phyloP scores from a whole-genome alignment of 164 flowering plant species.

The Echeveria elegans region DNA sequence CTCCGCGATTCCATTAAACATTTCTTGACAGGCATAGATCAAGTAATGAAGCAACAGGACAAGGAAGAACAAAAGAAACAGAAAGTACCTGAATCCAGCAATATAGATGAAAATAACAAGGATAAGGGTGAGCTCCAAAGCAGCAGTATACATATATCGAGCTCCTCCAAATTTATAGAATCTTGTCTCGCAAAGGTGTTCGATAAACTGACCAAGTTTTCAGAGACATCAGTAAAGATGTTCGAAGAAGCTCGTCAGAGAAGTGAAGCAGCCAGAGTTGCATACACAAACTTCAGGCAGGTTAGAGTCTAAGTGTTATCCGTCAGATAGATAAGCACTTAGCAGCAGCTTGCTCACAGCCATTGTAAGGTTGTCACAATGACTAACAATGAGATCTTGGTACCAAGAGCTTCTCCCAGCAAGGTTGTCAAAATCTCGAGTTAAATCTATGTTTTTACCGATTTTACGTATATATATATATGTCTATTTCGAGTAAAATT shows the following conservation, averaged over 20 bases:
- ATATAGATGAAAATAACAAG: conserved; percentile 32
- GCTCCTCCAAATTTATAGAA: conserved; percentile 15
- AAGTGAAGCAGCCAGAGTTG: conserved; percentile 50
- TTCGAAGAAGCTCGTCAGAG: conserved; percentile 66
- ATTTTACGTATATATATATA: no score
- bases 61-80: conserved; percentile 28
- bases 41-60: conserved; percentile 24
- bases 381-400: no score
- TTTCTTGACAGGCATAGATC: conserved; percentile 40
- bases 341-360: not conserved
- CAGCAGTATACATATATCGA: not conserved
- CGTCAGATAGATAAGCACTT: not conserved
- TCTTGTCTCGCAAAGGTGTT: conserved; percentile 60
- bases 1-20: conserved; percentile 50
- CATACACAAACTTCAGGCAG: conserved; percentile 43
- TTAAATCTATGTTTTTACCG: no score
- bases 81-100: conserved; percentile 15
- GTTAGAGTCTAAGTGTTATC: not conserved
- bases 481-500: no score
- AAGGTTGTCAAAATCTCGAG: no score
- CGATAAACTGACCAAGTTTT: conserved; percentile 64
- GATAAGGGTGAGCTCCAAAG: conserved; percentile 4
- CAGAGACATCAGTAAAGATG: conserved; percentile 77
- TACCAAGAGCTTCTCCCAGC: not conserved
- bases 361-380: not conserved